Conservation (phyloP, 2,329 filamentous ascomycete genomes). For the Verruconis gallopava region DNA sequence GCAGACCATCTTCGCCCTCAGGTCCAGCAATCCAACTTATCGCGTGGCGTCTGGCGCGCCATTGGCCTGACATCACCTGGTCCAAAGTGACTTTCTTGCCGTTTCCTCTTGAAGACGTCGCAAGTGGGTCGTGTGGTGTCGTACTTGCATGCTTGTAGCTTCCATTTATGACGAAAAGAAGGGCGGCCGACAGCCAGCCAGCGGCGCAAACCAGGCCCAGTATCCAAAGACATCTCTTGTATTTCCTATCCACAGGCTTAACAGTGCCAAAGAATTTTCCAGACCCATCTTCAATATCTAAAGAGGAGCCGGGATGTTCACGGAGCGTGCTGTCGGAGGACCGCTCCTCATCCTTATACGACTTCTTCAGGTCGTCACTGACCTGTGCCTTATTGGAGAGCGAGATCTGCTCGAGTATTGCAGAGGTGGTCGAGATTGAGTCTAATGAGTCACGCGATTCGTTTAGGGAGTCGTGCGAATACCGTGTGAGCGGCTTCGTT, state of each 20-base stretch:
- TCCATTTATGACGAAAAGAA: constrained; percentile 52
- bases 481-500: constrained; percentile 30
- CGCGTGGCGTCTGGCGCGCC: constrained; percentile 48
- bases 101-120: constrained; percentile 46
- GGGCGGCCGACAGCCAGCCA: constrained; percentile 56
- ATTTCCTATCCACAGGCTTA: constrained; percentile 50
- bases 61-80: constrained; percentile 54
- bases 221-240: constrained; percentile 51
- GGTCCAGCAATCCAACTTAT: constrained; percentile 69
- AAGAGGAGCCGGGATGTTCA: constrained; percentile 21
- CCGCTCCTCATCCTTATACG: constrained; percentile 29
- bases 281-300: constrained; percentile 40
- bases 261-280: constrained; percentile 26
- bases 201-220: constrained; percentile 47
- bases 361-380: constrained; percentile 20
- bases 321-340: constrained; percentile 6
- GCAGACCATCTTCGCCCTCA: constrained; percentile 66
- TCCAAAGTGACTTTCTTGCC: constrained; percentile 63
- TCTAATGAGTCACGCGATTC: constrained; percentile 45
- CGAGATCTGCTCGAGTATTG: constrained; percentile 66
- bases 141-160: constrained; percentile 52
- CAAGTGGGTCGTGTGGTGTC: constrained; percentile 54
- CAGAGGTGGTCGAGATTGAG: constrained; percentile 71
- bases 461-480: constrained; percentile 23
- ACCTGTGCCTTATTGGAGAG: constrained; percentile 22